These are phyloP conservation scores for Mortierella hygrophila DNA, from an alignment of 192 early-diverging fungal species.

Conservation along the genomic window DNA sequence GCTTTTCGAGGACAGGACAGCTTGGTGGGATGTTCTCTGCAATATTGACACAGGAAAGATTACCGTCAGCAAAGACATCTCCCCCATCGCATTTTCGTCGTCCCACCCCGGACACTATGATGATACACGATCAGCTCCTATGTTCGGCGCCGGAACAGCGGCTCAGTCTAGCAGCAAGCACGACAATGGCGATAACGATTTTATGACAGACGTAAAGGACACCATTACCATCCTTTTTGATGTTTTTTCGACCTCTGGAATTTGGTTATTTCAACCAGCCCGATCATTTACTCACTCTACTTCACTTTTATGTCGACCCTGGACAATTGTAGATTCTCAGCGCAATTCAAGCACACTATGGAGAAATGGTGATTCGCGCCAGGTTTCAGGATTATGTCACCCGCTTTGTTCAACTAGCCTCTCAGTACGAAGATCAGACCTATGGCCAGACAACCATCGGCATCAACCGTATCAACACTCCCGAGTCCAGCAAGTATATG, in stretches of 20 bases:
- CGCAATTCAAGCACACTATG: constrained; percentile 87
- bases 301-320: background rate
- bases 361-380: constrained; percentile 88
- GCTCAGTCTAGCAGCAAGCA: constrained; percentile 51
- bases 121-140: constrained; percentile 27
- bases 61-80: constrained; percentile 85
- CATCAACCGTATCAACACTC: constrained; percentile 56
- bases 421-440: constrained; percentile 81
- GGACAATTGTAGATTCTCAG: constrained; percentile 67
- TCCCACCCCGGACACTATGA: constrained; percentile 25
- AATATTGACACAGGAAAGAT: constrained; percentile 95
- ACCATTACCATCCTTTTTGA: background rate
- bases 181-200: constrained; percentile 65
- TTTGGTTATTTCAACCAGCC: background rate
- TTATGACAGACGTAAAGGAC: constrained; percentile 64
- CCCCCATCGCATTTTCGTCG: constrained; percentile 12
- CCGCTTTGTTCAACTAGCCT: constrained; percentile 84
- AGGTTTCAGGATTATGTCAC: constrained; percentile 91
- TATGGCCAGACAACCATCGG: constrained; percentile 74
- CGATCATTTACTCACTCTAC: constrained; percentile 2
- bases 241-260: background rate
- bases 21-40: constrained; percentile 98
- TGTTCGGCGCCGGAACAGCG: constrained; percentile 24
- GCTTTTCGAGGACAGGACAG: constrained; percentile 91
- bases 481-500: constrained; percentile 62